Percentiles rank a stretch among this genome's conserved stretches.
Evolutionary conservation across 2,329 filamentous ascomycete species (phyloP).

Genomic region (Calonectria montana): DNA sequence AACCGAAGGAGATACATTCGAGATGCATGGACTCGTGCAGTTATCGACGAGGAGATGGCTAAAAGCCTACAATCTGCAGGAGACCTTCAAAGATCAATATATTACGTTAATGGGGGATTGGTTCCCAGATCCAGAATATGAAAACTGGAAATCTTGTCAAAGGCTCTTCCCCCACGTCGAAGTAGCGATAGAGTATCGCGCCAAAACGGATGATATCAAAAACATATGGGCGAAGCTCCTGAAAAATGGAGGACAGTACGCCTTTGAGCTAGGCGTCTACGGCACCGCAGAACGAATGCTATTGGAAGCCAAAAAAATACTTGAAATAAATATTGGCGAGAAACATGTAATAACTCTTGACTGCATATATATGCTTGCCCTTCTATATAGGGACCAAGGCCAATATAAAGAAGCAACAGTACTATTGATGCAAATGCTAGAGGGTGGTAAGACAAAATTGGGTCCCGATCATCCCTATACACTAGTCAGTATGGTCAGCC

Average conservation of each 20-base stretch:
- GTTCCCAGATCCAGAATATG: background rate
- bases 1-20: background rate
- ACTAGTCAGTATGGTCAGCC: too few species aligned
- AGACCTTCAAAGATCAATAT: background rate
- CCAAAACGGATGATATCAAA: background rate
- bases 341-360: background rate
- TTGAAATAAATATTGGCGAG: background rate
- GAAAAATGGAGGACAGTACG: background rate
- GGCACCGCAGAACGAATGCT: background rate
- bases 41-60: background rate
- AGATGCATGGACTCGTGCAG: background rate
- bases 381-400: background rate
- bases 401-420: background rate
- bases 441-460: too few species aligned
- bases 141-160: background rate
- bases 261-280: rapidly evolving
- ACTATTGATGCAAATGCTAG: background rate
- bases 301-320: background rate
- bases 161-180: background rate
- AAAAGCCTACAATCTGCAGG: background rate
- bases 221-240: background rate
- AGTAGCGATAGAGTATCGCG: background rate
- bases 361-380: background rate
- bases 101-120: background rate
- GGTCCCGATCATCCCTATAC: too few species aligned